A percentile compares a stretch with the other conserved stretches of the same genome.
These are phyloP conservation scores for Colletotrichum liaoningense DNA, from an alignment of 2,329 filamentous ascomycete species.

Conservation along the genomic window DNA sequence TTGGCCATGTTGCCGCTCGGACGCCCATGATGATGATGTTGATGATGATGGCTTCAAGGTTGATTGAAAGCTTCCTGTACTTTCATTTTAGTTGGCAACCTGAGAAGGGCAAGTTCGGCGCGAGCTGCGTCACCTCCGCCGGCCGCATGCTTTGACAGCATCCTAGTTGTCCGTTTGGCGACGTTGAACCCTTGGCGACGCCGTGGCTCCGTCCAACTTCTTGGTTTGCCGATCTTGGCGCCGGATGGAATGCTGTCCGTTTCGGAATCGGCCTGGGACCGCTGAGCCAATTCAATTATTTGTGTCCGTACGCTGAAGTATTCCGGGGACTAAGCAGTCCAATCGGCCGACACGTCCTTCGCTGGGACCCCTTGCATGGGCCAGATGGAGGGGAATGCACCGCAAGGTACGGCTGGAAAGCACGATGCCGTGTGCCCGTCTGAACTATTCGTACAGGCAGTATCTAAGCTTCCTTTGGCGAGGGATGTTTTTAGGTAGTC, in stretches of 20 bases:
- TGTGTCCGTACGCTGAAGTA: not conserved
- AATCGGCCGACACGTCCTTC: not conserved
- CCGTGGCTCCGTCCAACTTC: conserved; percentile 29
- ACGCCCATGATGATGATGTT: not conserved
- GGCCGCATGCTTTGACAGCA: conserved; percentile 11
- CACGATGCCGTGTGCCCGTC: conserved; percentile 7
- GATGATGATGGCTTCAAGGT: conserved; percentile 28
- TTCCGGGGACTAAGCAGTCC: not conserved
- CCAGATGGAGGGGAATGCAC: not conserved
- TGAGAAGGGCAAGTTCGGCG: not conserved
- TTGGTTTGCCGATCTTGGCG: conserved; percentile 28
- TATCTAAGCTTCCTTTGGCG: conserved; percentile 12
- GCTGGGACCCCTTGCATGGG: conserved; percentile 13
- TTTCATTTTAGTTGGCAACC: not conserved
- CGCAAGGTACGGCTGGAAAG: not conserved
- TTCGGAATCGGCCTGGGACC: conserved; percentile 18
- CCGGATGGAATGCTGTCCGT: conserved; percentile 26
- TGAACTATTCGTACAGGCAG: conserved; percentile 17
- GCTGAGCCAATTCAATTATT: not conserved
- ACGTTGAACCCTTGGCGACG: conserved; percentile 24
- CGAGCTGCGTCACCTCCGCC: not conserved
- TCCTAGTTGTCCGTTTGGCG: conserved; percentile 11
- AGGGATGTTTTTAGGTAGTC: not conserved
- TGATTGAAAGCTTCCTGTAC: not conserved
- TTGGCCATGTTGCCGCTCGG: conserved; percentile 4